phyloP scores from a whole-genome alignment of 176 grass and related monocot genomes.

The Bromus sterilis region DNA sequence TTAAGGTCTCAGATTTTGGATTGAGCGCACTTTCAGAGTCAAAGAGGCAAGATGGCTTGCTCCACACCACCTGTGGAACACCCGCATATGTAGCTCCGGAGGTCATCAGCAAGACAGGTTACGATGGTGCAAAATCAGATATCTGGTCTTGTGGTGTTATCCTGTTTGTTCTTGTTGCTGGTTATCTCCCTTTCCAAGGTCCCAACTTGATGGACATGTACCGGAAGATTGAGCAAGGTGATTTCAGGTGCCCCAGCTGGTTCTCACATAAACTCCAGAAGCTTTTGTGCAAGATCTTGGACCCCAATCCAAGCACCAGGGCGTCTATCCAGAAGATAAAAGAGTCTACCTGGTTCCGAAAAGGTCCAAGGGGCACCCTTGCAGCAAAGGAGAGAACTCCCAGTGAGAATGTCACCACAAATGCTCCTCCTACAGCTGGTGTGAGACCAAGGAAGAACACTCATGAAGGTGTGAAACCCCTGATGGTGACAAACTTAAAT shows the following conservation, averaged over 20 bases:
- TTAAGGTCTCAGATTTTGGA: constrained; percentile 69
- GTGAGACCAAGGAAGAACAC: constrained; percentile 11
- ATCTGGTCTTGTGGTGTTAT: constrained; percentile 90
- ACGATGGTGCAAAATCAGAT: constrained; percentile 79
- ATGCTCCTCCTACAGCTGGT: background rate
- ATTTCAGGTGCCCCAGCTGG: constrained; percentile 70
- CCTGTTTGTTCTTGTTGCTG: constrained; percentile 64
- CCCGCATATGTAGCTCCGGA: constrained; percentile 91
- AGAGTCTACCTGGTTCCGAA: constrained; percentile 70
- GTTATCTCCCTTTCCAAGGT: constrained; percentile 73
- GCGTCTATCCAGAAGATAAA: constrained; percentile 70
- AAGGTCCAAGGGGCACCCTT: constrained; percentile 30
- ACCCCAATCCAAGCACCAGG: constrained; percentile 65
- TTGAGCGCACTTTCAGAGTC: constrained; percentile 59
- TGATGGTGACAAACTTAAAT: constrained; percentile 43
- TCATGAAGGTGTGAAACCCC: constrained; percentile 29
- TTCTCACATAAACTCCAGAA: constrained; percentile 61
- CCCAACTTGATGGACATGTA: constrained; percentile 83
- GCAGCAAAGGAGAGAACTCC: constrained; percentile 23
- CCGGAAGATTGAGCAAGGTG: constrained; percentile 48
- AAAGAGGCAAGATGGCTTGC: constrained; percentile 49
- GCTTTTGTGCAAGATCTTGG: constrained; percentile 55
- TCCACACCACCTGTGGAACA: constrained; percentile 83
- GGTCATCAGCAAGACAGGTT: constrained; percentile 59
- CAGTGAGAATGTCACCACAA: background rate